Evolutionary conservation across 345 rosid genomes (phyloP).

Genomic region (Boechera divaricarpa): DNA sequence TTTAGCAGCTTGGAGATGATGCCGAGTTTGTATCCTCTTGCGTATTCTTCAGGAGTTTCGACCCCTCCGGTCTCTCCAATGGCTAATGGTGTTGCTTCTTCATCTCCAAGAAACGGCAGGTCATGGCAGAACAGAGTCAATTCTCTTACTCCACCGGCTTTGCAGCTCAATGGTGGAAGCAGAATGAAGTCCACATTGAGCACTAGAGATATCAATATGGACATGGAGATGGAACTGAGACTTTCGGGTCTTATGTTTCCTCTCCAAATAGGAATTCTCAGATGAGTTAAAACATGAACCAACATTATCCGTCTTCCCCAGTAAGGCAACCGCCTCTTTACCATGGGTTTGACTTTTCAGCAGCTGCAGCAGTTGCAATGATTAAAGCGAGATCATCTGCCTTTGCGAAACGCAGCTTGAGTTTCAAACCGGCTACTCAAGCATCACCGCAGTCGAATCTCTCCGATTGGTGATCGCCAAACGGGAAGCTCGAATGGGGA

Average conservation of each 20-base stretch:
- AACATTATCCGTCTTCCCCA: constrained; percentile 63
- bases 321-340: constrained; percentile 47
- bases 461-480: constrained; percentile 79
- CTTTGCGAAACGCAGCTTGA: constrained; percentile 86
- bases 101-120: constrained; percentile 41
- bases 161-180: constrained; percentile 63
- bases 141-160: constrained; percentile 60
- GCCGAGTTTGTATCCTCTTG: constrained; percentile 60
- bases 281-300: constrained; percentile 71
- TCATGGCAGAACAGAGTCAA: constrained; percentile 86
- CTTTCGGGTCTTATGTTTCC: constrained; percentile 57
- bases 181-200: constrained; percentile 75
- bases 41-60: constrained; percentile 61
- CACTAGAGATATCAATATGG: constrained; percentile 77
- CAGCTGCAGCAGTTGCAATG: constrained; percentile 81
- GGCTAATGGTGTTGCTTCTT: constrained; percentile 25
- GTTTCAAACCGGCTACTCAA: constrained; percentile 54
- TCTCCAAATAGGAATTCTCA: constrained; percentile 64
- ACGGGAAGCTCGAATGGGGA: constrained; percentile 96
- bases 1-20: constrained; percentile 57
- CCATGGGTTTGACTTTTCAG: constrained; percentile 78
- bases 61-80: constrained; percentile 65
- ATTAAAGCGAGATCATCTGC: constrained; percentile 95
- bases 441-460: constrained; percentile 57
- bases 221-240: constrained; percentile 76